phyloP scores from a whole-genome alignment of 257 asterid species.

The Capsicum baccatum region DNA sequence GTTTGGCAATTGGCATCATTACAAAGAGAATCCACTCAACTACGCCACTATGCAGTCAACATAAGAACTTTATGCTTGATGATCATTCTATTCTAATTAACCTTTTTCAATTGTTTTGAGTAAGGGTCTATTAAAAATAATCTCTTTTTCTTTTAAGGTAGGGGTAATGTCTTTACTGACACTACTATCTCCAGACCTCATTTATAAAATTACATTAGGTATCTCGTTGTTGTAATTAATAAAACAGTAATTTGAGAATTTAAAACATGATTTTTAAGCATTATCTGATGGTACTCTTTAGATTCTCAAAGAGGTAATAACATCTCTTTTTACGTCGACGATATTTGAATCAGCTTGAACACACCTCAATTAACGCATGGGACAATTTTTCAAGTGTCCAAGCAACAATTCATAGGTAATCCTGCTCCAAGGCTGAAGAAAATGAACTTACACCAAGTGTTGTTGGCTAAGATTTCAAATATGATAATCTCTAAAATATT shows the following conservation, averaged over 20 bases:
- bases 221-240: too few relatives aligned
- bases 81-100: neutral
- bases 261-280: neutral
- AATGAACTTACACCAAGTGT: neutral
- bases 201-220: too few relatives aligned
- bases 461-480: neutral
- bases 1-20: neutral
- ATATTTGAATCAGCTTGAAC: neutral
- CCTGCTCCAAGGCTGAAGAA: neutral
- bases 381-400: neutral
- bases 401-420: neutral
- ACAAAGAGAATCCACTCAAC: conserved; percentile 2
- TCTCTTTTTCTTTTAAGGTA: too few relatives aligned
- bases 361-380: too few relatives aligned
- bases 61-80: conserved; percentile 3
- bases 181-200: too few relatives aligned
- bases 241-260: neutral
- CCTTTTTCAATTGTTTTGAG: too few relatives aligned
- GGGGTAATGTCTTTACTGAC: too few relatives aligned
- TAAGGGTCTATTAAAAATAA: too few relatives aligned
- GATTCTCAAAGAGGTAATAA: conserved; percentile 4
- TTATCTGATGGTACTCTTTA: neutral
- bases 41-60: neutral
- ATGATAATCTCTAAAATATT: neutral
- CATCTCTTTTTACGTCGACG: neutral